Evolutionary conservation across 768 basidiomycete species (phyloP).

Genomic region (Trametes elegans): DNA sequence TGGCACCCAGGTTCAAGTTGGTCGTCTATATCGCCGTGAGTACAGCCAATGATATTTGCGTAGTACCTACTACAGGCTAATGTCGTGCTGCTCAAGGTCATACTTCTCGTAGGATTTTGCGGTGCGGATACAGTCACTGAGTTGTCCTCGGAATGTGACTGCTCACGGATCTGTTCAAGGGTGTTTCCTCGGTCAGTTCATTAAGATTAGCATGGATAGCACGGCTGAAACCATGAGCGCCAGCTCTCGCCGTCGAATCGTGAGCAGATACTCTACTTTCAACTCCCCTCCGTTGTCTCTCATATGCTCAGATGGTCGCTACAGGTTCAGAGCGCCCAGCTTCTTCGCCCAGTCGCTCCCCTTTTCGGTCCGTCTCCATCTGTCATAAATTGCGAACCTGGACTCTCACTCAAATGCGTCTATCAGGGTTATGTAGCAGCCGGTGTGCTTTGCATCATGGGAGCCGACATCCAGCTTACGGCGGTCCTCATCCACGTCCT

Average conservation of each 20-base stretch:
- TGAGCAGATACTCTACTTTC: too few relatives aligned
- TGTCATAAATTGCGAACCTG: too few relatives aligned
- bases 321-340: background rate
- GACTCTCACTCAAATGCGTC: background rate
- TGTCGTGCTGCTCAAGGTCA: background rate
- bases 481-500: conserved; percentile 5
- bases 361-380: background rate
- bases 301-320: background rate
- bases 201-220: too few relatives aligned
- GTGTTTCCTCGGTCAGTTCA: background rate
- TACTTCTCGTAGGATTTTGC: background rate
- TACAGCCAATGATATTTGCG: background rate
- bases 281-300: too few relatives aligned
- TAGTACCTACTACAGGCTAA: background rate
- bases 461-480: conserved; percentile 1
- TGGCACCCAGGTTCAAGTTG: background rate
- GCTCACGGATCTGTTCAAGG: too few relatives aligned
- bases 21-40: background rate
- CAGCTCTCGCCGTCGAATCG: too few relatives aligned
- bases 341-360: background rate
- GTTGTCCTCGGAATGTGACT: background rate
- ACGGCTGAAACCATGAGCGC: too few relatives aligned
- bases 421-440: conserved; percentile 1
- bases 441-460: background rate
- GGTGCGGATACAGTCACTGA: background rate